Evolutionary conservation across 805 yeast genomes (phyloP), one percentile per base, ranked within the genome.

Genomic region (Myxozyma mucilagina): DNA sequence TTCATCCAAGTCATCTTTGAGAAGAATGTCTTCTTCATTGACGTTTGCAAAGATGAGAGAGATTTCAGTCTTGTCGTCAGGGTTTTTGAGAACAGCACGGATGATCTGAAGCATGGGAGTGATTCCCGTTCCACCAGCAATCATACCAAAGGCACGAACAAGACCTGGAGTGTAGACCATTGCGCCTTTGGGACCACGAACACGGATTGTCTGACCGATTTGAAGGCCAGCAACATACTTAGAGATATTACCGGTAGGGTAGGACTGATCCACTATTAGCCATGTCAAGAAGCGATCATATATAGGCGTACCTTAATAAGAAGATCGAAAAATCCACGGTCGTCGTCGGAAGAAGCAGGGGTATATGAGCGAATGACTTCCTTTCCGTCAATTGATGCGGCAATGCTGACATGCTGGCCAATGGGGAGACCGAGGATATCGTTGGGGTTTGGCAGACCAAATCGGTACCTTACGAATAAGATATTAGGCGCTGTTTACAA

Each of bases 41-140:
- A 93, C 79, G 75, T 84, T 85, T 70, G 97, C 98, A 78, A 89
- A 93, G 73, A 84, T 80, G 70, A 94, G 80, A 66, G 84, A 81
- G 66, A 94, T 85, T 81, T 90, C 87, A 70, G 99, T 94, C 75
- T 90, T 87, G 78, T 94, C 98, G 48, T 77, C 79, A 57, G 96
- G 92, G 80, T 92, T 84, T 73, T 82, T 80, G 71, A 89, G 81
- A 72, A 93, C 82, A 73, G 84, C 86, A 70, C 84, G 87, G 66
- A 90, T 75, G 74, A 94, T 77, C 80, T 94, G 99, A 81, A 57
- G 53, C 77, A 94, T 81, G 63, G 99, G 99, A 47, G 97, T 89
- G 76, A 94, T 92, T 76, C 98, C 98, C 54, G 96, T 82, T 73
- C 99, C 99, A 71, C 96, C 99, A 69, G 97, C 98, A 69, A 94